phyloP scores from a whole-genome alignment of 768 basidiomycete genomes.

The Leccinum truebloodii region DNA sequence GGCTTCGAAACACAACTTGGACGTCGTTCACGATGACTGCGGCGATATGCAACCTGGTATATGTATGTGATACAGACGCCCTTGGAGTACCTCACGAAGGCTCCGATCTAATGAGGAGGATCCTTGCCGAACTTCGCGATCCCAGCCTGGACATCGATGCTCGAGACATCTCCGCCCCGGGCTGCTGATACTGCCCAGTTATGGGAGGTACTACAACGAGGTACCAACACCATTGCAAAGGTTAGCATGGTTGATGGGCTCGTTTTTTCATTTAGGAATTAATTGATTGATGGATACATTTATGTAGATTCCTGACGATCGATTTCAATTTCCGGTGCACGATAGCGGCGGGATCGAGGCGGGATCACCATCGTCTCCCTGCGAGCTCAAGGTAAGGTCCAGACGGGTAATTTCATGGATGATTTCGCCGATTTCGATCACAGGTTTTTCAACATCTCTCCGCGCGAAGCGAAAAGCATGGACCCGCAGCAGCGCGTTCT shows the following conservation, averaged over 20 bases:
- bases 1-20: no score
- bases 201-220: slow-evolving; percentile 61
- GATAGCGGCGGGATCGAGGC: slow-evolving; percentile 9
- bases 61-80: no score
- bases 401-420: slow-evolving; percentile 64
- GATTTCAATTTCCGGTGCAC: slow-evolving; percentile 52
- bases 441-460: slow-evolving; percentile 70
- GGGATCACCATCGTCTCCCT: slow-evolving; percentile 31
- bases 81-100: no score
- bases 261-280: not conserved
- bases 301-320: slow-evolving; percentile 57
- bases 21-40: no score
- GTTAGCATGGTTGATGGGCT: slow-evolving; percentile 35
- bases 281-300: slow-evolving; percentile 1
- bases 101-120: no score
- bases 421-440: slow-evolving; percentile 64
- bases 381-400: slow-evolving; percentile 53
- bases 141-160: no score
- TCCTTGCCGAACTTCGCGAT: no score
- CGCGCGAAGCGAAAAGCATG: slow-evolving; percentile 74
- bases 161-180: slow-evolving; percentile 37
- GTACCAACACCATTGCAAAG: slow-evolving; percentile 56
- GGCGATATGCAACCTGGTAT: no score
- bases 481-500: slow-evolving; percentile 75
- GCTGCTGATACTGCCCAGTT: slow-evolving; percentile 48